These are phyloP conservation scores for Guadua angustifolia DNA, from an alignment of 176 grass and related monocot genomes.

Conservation along the genomic window DNA sequence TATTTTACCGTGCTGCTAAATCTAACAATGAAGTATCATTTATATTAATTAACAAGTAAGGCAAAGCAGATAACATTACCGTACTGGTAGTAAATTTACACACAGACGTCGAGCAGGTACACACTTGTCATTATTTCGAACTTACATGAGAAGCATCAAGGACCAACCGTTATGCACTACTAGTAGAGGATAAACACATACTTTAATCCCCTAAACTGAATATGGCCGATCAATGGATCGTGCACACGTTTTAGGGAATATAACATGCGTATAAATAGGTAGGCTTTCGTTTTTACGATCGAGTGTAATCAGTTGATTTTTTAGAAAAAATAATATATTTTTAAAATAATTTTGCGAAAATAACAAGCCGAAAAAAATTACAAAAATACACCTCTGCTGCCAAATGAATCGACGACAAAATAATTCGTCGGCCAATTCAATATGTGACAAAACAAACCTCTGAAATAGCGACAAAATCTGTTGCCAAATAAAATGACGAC, in stretches of 20 bases:
- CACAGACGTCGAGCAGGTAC: background rate
- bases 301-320: background rate
- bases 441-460: no score
- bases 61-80: background rate
- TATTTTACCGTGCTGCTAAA: no score
- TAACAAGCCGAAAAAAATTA: no score
- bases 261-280: background rate
- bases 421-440: no score
- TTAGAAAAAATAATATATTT: no score
- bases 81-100: background rate
- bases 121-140: conserved; percentile 40
- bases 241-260: background rate
- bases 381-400: no score
- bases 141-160: background rate
- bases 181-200: background rate
- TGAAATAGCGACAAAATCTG: no score
- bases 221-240: background rate
- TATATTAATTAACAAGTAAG: no score
- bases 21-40: no score
- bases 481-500: no score
- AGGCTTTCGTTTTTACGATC: background rate
- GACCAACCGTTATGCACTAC: background rate
- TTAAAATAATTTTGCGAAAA: no score
- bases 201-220: background rate
- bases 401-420: no score